Evolutionary conservation across 108 stramenopile genomes (phyloP).

Genomic region (Skeletonema costatum): DNA sequence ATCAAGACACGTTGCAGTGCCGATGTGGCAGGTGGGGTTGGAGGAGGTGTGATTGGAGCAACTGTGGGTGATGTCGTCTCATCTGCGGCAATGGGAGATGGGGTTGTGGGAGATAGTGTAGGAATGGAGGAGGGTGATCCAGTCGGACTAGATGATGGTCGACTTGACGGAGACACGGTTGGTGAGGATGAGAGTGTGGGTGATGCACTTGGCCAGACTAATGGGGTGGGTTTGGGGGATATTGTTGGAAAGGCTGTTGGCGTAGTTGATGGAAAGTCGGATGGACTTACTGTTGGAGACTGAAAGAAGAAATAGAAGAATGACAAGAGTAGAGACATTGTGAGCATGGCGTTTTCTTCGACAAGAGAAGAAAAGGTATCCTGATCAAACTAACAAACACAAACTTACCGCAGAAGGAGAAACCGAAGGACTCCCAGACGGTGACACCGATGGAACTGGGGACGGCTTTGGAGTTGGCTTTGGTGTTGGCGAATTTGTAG

Average conservation of each 20-base stretch:
- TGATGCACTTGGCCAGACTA: slow-evolving; percentile 3
- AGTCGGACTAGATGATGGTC: neutral
- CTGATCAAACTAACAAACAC: neutral
- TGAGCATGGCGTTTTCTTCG: neutral
- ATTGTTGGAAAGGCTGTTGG: neutral
- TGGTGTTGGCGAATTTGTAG: neutral
- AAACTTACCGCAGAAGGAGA: neutral
- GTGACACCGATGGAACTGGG: neutral
- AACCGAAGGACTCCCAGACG: neutral
- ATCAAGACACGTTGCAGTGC: neutral
- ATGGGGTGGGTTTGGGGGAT: neutral
- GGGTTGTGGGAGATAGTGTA: neutral
- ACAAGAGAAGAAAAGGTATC: neutral
- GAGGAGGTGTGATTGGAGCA: neutral
- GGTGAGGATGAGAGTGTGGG: neutral
- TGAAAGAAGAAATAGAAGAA: no score
- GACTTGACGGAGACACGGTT: neutral
- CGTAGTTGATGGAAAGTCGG: neutral
- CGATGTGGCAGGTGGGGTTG: neutral
- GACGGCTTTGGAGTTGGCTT: slow-evolving; percentile 2
- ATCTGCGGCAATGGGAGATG: neutral
- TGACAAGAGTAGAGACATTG: no score
- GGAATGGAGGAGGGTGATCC: neutral
- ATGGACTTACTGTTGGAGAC: no score
- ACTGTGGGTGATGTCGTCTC: neutral